Evolutionary conservation across 2,329 filamentous ascomycete genomes (phyloP).

Genomic region (Dryadomyces quercus-mongolicae): DNA sequence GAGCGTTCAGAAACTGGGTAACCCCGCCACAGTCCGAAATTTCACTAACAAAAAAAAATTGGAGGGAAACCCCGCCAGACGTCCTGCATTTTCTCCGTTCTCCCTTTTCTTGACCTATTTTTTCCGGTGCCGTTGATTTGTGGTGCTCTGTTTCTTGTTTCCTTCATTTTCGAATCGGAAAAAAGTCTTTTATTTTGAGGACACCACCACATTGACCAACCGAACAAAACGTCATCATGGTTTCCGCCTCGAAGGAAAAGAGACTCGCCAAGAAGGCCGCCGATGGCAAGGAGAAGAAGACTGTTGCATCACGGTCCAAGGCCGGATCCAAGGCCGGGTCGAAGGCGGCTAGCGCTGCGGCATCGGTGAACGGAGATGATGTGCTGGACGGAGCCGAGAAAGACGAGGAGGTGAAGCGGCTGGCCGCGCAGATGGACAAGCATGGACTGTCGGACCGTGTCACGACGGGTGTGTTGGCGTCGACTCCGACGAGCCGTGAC

Average conservation of each 20-base stretch:
- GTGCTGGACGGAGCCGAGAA: conserved; percentile 36
- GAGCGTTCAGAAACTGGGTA: conserved; percentile 1
- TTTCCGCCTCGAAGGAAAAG: conserved; percentile 60
- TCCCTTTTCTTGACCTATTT: background rate
- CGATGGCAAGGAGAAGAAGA: conserved; percentile 69
- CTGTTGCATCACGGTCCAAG: conserved; percentile 41
- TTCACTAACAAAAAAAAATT: conserved; percentile 3
- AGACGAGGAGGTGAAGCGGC: conserved; percentile 70
- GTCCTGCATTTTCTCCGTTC: background rate
- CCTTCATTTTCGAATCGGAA: background rate
- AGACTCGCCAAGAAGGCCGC: conserved; percentile 59
- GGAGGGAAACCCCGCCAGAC: conserved; percentile 3
- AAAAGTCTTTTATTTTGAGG: background rate
- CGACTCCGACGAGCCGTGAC: conserved; percentile 73
- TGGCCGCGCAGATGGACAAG: conserved; percentile 89
- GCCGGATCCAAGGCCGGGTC: conserved; percentile 49
- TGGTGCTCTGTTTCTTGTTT: background rate
- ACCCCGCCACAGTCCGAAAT: conserved; percentile 7
- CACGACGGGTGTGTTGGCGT: conserved; percentile 91
- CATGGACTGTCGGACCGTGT: conserved; percentile 94
- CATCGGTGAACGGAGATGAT: conserved; percentile 48
- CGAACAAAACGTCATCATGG: conserved; percentile 34
- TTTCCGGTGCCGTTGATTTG: background rate
- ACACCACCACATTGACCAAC: background rate
- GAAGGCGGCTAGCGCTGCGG: conserved; percentile 43